These are phyloP conservation scores for Dipodascus albidus DNA, from an alignment of 805 yeast species.

Conservation along the genomic window DNA sequence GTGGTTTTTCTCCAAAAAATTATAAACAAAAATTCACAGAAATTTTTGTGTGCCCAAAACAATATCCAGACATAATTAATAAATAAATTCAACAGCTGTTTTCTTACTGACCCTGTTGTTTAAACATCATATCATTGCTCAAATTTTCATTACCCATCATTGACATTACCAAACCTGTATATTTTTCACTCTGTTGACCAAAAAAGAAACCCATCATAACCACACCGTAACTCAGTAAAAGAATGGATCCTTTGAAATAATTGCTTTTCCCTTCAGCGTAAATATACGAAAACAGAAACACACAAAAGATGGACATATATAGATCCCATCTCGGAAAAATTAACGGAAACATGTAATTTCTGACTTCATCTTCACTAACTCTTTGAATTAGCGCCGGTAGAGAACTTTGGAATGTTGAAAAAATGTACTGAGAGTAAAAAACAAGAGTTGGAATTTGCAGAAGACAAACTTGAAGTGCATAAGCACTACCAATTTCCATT, in stretches of 20 bases:
- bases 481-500: conserved; percentile 97
- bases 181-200: conserved; percentile 27
- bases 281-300: conserved; percentile 80
- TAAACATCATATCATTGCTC: neutral
- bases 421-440: conserved; percentile 30
- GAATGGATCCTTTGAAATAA: conserved; percentile 88
- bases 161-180: neutral
- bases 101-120: neutral
- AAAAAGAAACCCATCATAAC: conserved; percentile 75
- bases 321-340: conserved; percentile 96
- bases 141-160: neutral
- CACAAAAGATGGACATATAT: conserved; percentile 72
- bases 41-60: too few species aligned
- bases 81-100: too few species aligned
- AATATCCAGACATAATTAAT: too few species aligned
- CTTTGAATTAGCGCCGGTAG: neutral
- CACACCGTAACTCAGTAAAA: conserved; percentile 66
- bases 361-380: conserved; percentile 4
- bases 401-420: neutral
- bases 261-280: conserved; percentile 96
- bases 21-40: too few species aligned
- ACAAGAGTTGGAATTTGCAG: conserved; percentile 89
- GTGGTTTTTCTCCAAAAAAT: too few species aligned
- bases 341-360: conserved; percentile 45
- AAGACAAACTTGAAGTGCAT: conserved; percentile 89